Evolutionary conservation across 768 basidiomycete species (phyloP), one percentile per base, ranked within the genome.

Genomic region (Calocybe gangraenosa): DNA sequence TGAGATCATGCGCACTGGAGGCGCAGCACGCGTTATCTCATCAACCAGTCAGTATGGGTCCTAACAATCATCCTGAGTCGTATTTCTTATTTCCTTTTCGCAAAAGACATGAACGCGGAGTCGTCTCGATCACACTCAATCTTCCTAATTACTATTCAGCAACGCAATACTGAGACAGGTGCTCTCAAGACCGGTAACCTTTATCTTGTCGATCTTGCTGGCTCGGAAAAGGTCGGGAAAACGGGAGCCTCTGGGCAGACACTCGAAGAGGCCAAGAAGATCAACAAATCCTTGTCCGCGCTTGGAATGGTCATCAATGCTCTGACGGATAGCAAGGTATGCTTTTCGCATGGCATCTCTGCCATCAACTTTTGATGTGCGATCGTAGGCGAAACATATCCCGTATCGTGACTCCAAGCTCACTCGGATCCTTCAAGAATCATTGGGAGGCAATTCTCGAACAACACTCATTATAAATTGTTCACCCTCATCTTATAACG

Each of bases 281-380:
- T 99, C 71, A 99, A 99, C 73, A 99, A 99, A 67, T 92, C 89
- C 21, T 70, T 99, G 20, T 95, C 92, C 14, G 96, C 96, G 9
- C 78, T 99, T 51, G 96, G 96, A 30, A 98, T 98, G 93, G 96
- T 99, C 59, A 99, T 99, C 61, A 99, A 99, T 57, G 93, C 95
- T 3, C 69, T 99, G 51, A 99, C 96, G 4, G 96, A 99, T 59
- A 74, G 84, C 50, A 99, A 98, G 79, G 95, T 88, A 52, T 44
- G 76, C 47, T 39, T 43, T 42, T 32, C 40, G n/a, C 34, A n/a
- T n/a, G n/a, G n/a, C n/a, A n/a, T 35, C 14, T n/a, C 14, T 5
- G 34, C 14, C 34, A 35, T 35, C 13, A 14, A 35, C 14, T 14
- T 35, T 35, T 6, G 6, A 35, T 35, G 22, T 42, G 40, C 45